A percentile compares a stretch with the other conserved stretches of the same genome.
Evolutionary conservation across 352 stramenopile species (phyloP).

Genomic region (Phytophthora hybrid): DNA sequence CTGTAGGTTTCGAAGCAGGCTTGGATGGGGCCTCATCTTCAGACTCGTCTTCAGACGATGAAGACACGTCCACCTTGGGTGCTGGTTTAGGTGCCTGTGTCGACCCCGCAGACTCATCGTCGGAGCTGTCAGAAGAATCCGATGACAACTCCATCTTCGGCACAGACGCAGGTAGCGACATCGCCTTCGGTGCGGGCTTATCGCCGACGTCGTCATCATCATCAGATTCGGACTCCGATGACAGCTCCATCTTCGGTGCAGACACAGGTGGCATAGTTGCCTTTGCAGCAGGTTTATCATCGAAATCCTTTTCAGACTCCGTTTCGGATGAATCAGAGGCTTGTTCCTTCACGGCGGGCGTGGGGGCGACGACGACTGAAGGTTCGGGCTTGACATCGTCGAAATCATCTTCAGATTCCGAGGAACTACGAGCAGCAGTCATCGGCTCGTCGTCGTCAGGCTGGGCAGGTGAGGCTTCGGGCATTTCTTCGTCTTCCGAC

Average conservation of each 20-base stretch:
- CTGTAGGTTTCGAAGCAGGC: conserved; percentile 11
- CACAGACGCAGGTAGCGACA: conserved; percentile 1
- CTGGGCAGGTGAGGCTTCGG: conserved; percentile 5
- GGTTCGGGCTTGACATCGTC: conserved; percentile 35
- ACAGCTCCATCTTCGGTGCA: not conserved
- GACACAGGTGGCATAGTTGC: not conserved
- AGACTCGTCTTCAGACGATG: conserved; percentile 18
- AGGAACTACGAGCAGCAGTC: not conserved
- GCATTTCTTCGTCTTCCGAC: conserved; percentile 40
- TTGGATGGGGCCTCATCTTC: conserved; percentile 15
- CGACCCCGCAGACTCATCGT: conserved; percentile 31
- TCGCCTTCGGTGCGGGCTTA: conserved; percentile 7
- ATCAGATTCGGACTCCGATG: conserved; percentile 20
- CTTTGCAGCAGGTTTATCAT: conserved; percentile 19
- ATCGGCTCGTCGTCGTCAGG: conserved; percentile 29
- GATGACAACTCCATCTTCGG: conserved; percentile 28
- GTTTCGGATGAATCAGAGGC: conserved; percentile 7
- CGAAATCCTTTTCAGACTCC: conserved; percentile 23
- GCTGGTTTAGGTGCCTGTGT: not conserved
- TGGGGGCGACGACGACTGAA: not conserved
- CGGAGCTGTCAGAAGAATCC: conserved; percentile 31
- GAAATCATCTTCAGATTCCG: conserved; percentile 43
- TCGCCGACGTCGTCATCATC: conserved; percentile 14
- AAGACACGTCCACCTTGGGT: conserved; percentile 13
- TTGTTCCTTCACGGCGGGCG: conserved; percentile 2